phyloP scores from a whole-genome alignment of 2,329 filamentous ascomycete species.

The Rhynchosporium agropyri region DNA sequence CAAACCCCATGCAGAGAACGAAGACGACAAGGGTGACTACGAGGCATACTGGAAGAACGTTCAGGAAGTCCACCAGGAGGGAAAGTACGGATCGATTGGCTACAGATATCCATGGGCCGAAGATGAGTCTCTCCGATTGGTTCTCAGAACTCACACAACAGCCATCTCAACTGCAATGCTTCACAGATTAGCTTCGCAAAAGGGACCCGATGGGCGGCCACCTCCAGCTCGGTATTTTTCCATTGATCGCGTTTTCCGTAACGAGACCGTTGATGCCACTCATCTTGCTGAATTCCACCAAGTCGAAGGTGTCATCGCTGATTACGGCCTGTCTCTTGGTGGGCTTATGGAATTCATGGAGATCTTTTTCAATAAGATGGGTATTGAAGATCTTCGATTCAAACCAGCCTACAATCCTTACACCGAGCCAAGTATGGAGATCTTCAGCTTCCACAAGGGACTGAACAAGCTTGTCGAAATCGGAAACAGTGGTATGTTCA shows the following conservation, averaged over 20 bases:
- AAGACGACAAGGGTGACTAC: conserved; percentile 67
- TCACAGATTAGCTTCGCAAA: conserved; percentile 82
- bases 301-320: conserved; percentile 96
- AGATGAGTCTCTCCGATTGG: conserved; percentile 82
- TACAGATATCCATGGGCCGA: conserved; percentile 94
- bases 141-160: conserved; percentile 95
- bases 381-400: conserved; percentile 83
- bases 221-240: conserved; percentile 91
- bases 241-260: conserved; percentile 97
- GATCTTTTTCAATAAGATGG: conserved; percentile 96
- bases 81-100: conserved; percentile 92
- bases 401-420: conserved; percentile 97
- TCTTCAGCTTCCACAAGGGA: conserved; percentile 92
- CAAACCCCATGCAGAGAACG: conserved; percentile 59
- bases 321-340: conserved; percentile 89
- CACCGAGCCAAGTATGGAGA: conserved; percentile 97
- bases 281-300: conserved; percentile 99
- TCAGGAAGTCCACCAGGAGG: conserved; percentile 81
- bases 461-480: conserved; percentile 94
- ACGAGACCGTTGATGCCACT: conserved; percentile 95
- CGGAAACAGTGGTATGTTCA: conserved; percentile 98
- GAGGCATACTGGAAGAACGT: conserved; percentile 88
- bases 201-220: conserved; percentile 68
- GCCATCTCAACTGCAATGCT: conserved; percentile 89
- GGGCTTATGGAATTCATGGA: conserved; percentile 94